These are phyloP conservation scores for Knoxdaviesia capensis DNA, from an alignment of 2,329 filamentous ascomycete species.

Conservation along the genomic window DNA sequence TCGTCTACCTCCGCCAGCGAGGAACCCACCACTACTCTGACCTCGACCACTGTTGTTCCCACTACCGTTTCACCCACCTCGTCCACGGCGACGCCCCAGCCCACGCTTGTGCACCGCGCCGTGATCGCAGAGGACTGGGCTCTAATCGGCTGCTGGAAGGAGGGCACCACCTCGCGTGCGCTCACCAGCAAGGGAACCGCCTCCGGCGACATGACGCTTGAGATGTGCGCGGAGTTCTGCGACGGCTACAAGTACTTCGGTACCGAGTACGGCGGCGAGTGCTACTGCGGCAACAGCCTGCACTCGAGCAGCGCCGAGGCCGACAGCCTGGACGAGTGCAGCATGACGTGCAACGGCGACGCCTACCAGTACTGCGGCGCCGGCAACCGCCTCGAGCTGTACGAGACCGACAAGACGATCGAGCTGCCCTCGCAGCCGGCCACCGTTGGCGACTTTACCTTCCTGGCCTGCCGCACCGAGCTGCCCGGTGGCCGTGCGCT, in stretches of 20 bases:
- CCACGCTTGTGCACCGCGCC: constrained; percentile 12
- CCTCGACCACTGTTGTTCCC: not conserved
- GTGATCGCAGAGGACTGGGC: constrained; percentile 14
- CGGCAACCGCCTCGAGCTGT: constrained; percentile 14
- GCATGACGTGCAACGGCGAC: constrained; percentile 15
- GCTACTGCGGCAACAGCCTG: constrained; percentile 17
- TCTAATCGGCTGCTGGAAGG: constrained; percentile 20
- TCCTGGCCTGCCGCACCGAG: constrained; percentile 17
- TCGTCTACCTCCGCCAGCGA: not conserved
- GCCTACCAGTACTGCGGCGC: constrained; percentile 14
- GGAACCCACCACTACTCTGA: not conserved
- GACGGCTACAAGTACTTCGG: constrained; percentile 19
- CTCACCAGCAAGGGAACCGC: constrained; percentile 11
- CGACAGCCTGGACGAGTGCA: constrained; percentile 12
- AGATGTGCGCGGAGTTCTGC: constrained; percentile 14
- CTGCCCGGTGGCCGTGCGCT: constrained; percentile 14
- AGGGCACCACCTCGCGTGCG: constrained; percentile 15
- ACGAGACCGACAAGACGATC: constrained; percentile 10
- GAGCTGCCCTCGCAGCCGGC: constrained; percentile 13
- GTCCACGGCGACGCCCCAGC: constrained; percentile 9
- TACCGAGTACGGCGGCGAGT: constrained; percentile 16
- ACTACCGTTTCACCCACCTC: not conserved
- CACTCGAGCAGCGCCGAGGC: constrained; percentile 9
- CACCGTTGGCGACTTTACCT: constrained; percentile 12
- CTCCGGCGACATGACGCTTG: constrained; percentile 13